Evolutionary conservation across 2,329 filamentous ascomycete species (phyloP).

Genomic region (Hypocrella siamensis): DNA sequence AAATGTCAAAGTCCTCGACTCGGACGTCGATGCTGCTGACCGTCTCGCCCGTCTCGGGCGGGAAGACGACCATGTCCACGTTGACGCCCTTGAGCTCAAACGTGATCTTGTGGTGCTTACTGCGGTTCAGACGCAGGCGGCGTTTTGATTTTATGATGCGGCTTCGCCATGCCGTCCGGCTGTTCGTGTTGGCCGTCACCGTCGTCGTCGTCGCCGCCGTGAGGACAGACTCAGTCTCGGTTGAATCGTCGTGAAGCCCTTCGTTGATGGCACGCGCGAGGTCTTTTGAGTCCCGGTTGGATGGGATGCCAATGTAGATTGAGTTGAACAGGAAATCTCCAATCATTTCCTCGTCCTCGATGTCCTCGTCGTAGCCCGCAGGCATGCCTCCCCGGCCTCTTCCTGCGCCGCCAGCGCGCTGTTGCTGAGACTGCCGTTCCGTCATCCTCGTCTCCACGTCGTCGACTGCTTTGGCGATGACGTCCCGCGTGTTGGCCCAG

Average conservation of each 20-base stretch:
- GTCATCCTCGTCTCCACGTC: conserved; percentile 72
- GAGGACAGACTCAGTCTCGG: conserved; percentile 80
- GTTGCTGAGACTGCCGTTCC: conserved; percentile 48
- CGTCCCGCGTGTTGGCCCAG: conserved; percentile 75
- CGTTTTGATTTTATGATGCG: conserved; percentile 30
- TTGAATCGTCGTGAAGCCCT: conserved; percentile 69
- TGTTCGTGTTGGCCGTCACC: conserved; percentile 41
- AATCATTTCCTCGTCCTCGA: conserved; percentile 76
- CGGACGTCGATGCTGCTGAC: conserved; percentile 78
- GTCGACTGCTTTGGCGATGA: conserved; percentile 75
- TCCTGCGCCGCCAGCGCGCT: conserved; percentile 46
- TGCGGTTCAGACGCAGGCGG: conserved; percentile 61
- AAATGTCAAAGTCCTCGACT: conserved; percentile 72
- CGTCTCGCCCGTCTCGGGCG: conserved; percentile 61
- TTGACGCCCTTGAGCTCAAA: conserved; percentile 81
- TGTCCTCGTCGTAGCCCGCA: too few species aligned
- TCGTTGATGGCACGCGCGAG: conserved; percentile 74
- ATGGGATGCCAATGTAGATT: conserved; percentile 87
- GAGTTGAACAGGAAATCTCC: conserved; percentile 97
- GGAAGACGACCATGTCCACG: conserved; percentile 68
- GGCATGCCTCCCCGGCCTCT: too few species aligned
- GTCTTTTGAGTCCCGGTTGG: conserved; percentile 71
- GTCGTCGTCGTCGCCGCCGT: conserved; percentile 61
- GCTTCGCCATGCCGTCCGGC: conserved; percentile 26
- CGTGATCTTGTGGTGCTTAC: conserved; percentile 85